A percentile compares a stretch with the other conserved stretches of the same genome.
phyloP scores from a whole-genome alignment of 2,329 filamentous ascomycete species.

The Rhynchosporium graminicola region DNA sequence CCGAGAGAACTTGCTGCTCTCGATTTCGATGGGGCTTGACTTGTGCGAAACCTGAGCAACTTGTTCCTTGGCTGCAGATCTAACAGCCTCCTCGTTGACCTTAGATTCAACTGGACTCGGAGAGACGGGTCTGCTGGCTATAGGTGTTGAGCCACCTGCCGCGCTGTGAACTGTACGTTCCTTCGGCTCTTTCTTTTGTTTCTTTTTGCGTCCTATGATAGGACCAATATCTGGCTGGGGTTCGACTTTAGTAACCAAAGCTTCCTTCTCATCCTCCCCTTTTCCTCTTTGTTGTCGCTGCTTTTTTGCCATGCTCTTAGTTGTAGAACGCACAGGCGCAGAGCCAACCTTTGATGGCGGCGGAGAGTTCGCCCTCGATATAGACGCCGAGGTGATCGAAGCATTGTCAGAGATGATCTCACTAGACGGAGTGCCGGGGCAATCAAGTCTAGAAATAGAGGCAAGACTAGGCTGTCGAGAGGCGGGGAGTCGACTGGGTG shows the following conservation, averaged over 20 bases:
- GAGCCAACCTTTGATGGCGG: constrained; percentile 66
- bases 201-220: constrained; percentile 79
- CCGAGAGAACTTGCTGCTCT: constrained; percentile 21
- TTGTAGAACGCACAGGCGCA: constrained; percentile 67
- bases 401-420: constrained; percentile 77
- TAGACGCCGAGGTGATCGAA: constrained; percentile 70
- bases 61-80: constrained; percentile 18
- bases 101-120: constrained; percentile 26
- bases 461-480: constrained; percentile 54
- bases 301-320: constrained; percentile 79
- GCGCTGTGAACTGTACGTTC: constrained; percentile 51
- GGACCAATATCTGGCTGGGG: constrained; percentile 62
- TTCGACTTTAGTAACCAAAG: constrained; percentile 47
- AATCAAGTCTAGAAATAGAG: constrained; percentile 48
- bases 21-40: constrained; percentile 23
- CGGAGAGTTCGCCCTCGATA: constrained; percentile 73
- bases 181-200: constrained; percentile 82
- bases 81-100: constrained; percentile 16
- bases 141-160: constrained; percentile 35
- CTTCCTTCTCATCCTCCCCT: constrained; percentile 54
- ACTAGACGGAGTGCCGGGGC: constrained; percentile 72
- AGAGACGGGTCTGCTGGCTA: constrained; percentile 34
- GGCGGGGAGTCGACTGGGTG: constrained; percentile 44
- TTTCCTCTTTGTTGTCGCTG: constrained; percentile 70
- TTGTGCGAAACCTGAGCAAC: constrained; percentile 17